These are phyloP conservation scores for Phylloporus gajari DNA, from an alignment of 1,284 basidiomycete genomes.

Conservation along the genomic window DNA sequence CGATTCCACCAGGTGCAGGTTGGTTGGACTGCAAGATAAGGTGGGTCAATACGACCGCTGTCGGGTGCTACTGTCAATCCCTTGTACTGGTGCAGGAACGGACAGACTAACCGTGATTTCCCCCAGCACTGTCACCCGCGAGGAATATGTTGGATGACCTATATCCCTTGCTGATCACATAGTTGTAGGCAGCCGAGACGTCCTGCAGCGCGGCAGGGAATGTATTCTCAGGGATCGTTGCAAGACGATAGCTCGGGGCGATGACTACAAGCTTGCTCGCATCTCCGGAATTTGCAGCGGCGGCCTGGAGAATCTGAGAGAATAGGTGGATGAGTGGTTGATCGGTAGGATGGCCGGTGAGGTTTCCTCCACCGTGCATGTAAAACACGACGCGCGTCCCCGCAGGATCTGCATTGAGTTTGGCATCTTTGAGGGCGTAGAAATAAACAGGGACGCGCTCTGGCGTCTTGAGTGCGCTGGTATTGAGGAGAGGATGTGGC, in stretches of 20 bases:
- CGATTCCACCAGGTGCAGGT: constrained; percentile 18
- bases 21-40: constrained; percentile 27
- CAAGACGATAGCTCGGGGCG: constrained; percentile 39
- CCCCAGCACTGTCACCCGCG: constrained; percentile 41
- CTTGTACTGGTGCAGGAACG: no score
- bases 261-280: constrained; percentile 22
- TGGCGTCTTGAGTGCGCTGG: constrained; percentile 21
- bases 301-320: constrained; percentile 16
- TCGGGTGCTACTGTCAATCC: not conserved
- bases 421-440: constrained; percentile 16
- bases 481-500: constrained; percentile 21
- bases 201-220: constrained; percentile 42
- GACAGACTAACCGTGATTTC: constrained; percentile 30
- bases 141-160: constrained; percentile 29
- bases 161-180: constrained; percentile 35
- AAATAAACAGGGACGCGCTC: constrained; percentile 37
- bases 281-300: not conserved
- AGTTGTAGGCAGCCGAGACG: constrained; percentile 33
- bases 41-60: constrained; percentile 38
- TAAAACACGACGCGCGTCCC: constrained; percentile 26
- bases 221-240: constrained; percentile 34
- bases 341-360: constrained; percentile 19
- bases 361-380: constrained; percentile 29
- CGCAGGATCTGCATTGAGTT: not conserved
- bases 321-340: constrained; percentile 6